phyloP scores from a whole-genome alignment of 73 alveolate genomes.

The Blepharisma japonicum region DNA sequence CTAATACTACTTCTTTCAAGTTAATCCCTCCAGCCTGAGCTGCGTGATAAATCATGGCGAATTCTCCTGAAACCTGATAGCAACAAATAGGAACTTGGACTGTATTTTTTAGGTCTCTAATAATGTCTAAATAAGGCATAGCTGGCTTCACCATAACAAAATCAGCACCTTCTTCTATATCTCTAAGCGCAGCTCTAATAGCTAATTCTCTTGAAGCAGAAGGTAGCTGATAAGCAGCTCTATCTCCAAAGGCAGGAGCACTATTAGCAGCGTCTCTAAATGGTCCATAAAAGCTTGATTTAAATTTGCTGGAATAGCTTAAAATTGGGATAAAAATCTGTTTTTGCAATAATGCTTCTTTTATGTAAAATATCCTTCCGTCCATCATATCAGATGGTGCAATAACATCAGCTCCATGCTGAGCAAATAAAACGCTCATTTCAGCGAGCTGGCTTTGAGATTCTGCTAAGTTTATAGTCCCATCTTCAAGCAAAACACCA shows the following conservation, averaged over 20 bases:
- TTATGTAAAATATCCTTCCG: constrained; percentile 56
- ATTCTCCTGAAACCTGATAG: constrained; percentile 79
- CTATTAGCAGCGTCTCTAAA: constrained; percentile 76
- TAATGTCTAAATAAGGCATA: constrained; percentile 61
- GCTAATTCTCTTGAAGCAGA: constrained; percentile 59
- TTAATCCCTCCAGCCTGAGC: constrained; percentile 66
- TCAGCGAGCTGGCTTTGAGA: constrained; percentile 51
- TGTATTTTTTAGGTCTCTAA: constrained; percentile 43
- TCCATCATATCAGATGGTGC: constrained; percentile 87
- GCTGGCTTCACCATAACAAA: constrained; percentile 81
- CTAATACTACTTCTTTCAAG: constrained; percentile 57
- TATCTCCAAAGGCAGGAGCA: constrained; percentile 75
- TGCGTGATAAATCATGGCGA: constrained; percentile 70
- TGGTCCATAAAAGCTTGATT: constrained; percentile 72
- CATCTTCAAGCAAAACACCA: not conserved
- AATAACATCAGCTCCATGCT: constrained; percentile 71
- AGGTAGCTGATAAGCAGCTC: constrained; percentile 71
- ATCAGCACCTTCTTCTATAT: constrained; percentile 80
- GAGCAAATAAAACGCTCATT: constrained; percentile 49
- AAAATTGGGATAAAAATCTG: constrained; percentile 57
- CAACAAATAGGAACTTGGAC: constrained; percentile 53
- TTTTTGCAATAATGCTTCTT: constrained; percentile 36
- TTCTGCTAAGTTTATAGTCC: not conserved
- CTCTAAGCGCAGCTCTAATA: constrained; percentile 64
- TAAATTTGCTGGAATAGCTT: constrained; percentile 70